Base-by-base conservation (phyloP, 306 rosid genomes). In the Alnus rubra region DNA sequence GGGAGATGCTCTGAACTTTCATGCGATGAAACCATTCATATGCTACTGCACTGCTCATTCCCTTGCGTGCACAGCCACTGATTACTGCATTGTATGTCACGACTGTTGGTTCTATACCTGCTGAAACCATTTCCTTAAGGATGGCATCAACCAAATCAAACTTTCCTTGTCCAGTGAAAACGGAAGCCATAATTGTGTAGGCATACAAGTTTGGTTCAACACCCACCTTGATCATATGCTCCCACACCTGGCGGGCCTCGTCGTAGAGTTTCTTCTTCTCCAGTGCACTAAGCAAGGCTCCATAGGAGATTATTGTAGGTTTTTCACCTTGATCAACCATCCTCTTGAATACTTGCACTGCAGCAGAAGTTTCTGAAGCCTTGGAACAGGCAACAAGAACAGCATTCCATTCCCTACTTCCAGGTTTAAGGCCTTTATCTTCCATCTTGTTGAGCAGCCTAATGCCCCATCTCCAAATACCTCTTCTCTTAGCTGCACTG, bases 321-420 rank as follows among this genome's bases (percentile, higher is more conserved):
- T 96, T 96, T 78, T 90, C 92, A 59, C 98, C 98, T 79, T 85
- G 91, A 84, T 96, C 97, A 54, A 96, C 94, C 99, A 96, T 96
- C 88, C 98, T 89, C 87, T 84, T 81, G 49, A 93, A 96, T 79
- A 88, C 83, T 76, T 93, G 81, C 67, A 96, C 89, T 19, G 97
- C 99, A 55, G 93, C 90, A 59, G 93, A 75, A 45, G 96, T 91
- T 88, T 96, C 92, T 0, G 97, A 90, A 70, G 99, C 98, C 86
- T 84, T 96, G 5, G 99, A 93, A 84, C 98, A 95, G 76, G 99
- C 98, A 42, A 95, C 72, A 68, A 95, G 97, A 84, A 95, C 99
- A 7, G 96, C 88, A 73, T 95, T 90, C 98, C 97, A 95, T 82
- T 93, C 98, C 80, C 78, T 88, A 81, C 88, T 87, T 81, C 99